Base-by-base conservation (phyloP, 1,284 basidiomycete species). In the Cutaneotrichosporon sp. region DNA sequence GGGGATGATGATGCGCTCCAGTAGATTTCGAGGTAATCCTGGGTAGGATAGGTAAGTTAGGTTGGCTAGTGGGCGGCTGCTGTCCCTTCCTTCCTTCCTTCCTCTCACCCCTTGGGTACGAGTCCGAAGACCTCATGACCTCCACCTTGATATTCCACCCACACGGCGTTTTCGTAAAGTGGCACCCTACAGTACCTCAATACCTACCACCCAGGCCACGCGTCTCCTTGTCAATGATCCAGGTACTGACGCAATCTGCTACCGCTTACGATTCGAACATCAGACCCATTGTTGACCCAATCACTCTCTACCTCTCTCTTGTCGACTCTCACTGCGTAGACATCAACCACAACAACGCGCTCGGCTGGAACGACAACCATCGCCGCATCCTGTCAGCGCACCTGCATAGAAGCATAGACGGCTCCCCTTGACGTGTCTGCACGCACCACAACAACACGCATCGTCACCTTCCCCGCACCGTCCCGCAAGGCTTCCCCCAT, bases 131-230 rank as follows among this genome's bases (percentile, higher is more conserved):
- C 26, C 26, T 8, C 34, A 36, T 36, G 34, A 36, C 34, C 34
- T 36, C 34, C 34, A 36, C 34, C 34, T 36, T 36, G 34, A 13
- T 8, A 8, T 8, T 36, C 34, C 34, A 2, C 34, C 34, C 34
- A 36, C 34, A 36, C 34, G 34, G 34, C 34, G 34, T 36, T 36
- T 36, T 36, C 8, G 34, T 36, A 36, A 36, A 36, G 34, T 36
- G 34, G 34, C 34, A 36, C 34, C 34, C 34, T 36, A 8, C 34
- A 3, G 26, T 26, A 26, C 26, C 34, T 13, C 34, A 36, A 13
- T 8, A 8, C 8, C 34, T 13, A 66, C 66, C 69, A 65, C 52
- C 47, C 42, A 5, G 38, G 32, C 64, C 68, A 69, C 68, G 68
- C 68, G 65, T 69, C 68, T 26, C 34, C 66, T 67, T 58, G 38